A percentile compares a stretch with the other conserved stretches of the same genome.
Evolutionary conservation across 371 early-diverging fungal genomes (phyloP).

Genomic region (Mucor ambiguus): DNA sequence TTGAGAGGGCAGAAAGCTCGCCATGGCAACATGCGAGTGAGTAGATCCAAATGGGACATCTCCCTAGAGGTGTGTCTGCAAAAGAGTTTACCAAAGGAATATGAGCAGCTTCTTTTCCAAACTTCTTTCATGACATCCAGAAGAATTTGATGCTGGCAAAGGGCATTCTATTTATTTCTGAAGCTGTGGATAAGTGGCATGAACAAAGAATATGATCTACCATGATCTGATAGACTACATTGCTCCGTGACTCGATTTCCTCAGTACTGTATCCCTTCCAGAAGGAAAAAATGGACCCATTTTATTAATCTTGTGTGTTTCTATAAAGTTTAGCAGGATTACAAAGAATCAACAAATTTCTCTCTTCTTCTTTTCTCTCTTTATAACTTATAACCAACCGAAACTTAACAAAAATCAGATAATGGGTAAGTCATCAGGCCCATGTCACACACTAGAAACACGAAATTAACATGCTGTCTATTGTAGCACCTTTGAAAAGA

Average conservation of each 20-base stretch:
- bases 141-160: not conserved
- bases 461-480: not conserved
- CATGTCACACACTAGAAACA: not conserved
- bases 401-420: not conserved
- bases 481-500: slow-evolving; percentile 15
- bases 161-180: not conserved
- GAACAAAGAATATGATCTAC: not conserved
- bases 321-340: slow-evolving; percentile 2
- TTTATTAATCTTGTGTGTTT: not conserved
- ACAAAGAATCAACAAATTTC: not conserved
- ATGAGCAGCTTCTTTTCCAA: not conserved
- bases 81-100: not conserved
- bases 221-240: not conserved
- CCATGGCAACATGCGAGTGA: not conserved
- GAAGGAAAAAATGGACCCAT: not conserved
- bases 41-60: not conserved
- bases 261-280: not conserved
- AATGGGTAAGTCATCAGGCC: not conserved
- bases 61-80: not conserved
- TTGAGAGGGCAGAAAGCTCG: not conserved
- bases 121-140: not conserved
- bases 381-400: not conserved
- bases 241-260: not conserved
- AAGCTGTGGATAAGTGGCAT: not conserved
- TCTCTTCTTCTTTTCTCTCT: not conserved